Evolutionary conservation across 2,329 filamentous ascomycete genomes (phyloP).

Genomic region (Diaporthe amygdali): DNA sequence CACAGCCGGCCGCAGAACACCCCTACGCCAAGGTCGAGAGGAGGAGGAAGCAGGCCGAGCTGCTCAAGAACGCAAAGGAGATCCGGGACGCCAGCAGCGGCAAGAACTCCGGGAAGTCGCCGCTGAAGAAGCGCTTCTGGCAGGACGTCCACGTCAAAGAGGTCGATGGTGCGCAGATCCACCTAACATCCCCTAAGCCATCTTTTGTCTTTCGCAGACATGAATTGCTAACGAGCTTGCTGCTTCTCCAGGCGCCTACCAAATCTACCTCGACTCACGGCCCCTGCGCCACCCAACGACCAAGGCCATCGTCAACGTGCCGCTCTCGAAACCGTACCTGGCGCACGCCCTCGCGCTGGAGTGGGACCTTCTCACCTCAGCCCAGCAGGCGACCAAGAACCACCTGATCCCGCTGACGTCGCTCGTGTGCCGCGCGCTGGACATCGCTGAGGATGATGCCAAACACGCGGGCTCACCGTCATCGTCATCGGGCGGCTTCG

Average conservation of each 20-base stretch:
- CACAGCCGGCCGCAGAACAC: constrained; percentile 47
- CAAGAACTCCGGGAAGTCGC: constrained; percentile 21
- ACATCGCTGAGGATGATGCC: constrained; percentile 75
- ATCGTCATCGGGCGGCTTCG: constrained; percentile 34
- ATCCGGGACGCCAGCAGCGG: constrained; percentile 39
- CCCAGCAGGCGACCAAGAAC: constrained; percentile 82
- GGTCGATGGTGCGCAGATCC: constrained; percentile 58
- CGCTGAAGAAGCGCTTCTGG: constrained; percentile 81
- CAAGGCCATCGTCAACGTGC: constrained; percentile 74
- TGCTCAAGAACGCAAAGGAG: constrained; percentile 56
- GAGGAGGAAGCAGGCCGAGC: constrained; percentile 58
- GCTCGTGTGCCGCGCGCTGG: constrained; percentile 80
- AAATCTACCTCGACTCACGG: constrained; percentile 77
- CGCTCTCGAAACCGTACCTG: constrained; percentile 77
- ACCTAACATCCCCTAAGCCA: not conserved
- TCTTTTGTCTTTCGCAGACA: not conserved
- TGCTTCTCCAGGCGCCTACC: constrained; percentile 45
- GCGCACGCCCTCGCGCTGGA: constrained; percentile 87
- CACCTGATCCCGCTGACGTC: constrained; percentile 93
- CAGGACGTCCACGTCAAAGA: constrained; percentile 77
- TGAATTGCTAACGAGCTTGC: not conserved
- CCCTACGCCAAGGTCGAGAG: constrained; percentile 51
- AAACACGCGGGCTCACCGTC: constrained; percentile 40
- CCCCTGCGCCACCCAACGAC: constrained; percentile 79
- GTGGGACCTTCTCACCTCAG: constrained; percentile 85